These are phyloP conservation scores for Vitis cinerea DNA, from an alignment of 164 flowering plant species.

Conservation along the genomic window DNA sequence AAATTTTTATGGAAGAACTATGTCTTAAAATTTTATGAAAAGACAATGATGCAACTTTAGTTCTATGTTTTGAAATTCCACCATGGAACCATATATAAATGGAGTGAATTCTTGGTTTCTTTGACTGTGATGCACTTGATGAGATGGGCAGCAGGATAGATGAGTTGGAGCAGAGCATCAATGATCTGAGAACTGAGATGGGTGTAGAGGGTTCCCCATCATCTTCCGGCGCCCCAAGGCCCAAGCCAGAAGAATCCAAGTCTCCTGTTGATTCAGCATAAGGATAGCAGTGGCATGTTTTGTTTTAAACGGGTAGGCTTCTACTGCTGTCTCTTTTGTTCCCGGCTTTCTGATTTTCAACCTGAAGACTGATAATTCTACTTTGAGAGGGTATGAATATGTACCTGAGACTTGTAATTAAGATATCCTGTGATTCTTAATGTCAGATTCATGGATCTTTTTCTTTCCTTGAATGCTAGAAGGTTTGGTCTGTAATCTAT, in stretches of 20 bases:
- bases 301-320: too few species aligned
- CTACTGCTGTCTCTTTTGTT: too few species aligned
- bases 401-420: too few species aligned
- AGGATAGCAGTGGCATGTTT: neutral
- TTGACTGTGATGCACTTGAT: conserved; percentile 31
- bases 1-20: neutral
- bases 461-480: too few species aligned
- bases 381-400: too few species aligned
- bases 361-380: too few species aligned
- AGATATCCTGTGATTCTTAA: too few species aligned
- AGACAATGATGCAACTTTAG: neutral
- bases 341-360: too few species aligned
- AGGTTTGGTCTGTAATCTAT: too few species aligned
- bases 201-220: conserved; percentile 30
- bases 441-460: too few species aligned
- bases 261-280: conserved; percentile 8
- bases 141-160: conserved; percentile 44
- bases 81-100: neutral
- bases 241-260: conserved; percentile 21
- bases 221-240: conserved; percentile 18
- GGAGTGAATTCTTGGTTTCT: neutral
- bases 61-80: neutral
- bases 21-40: neutral
- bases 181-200: conserved; percentile 37
- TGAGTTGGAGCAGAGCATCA: conserved; percentile 46